Evolutionary conservation across 495 filamentous ascomycete genomes (phyloP).

Genomic region (Penicillium parvum): DNA sequence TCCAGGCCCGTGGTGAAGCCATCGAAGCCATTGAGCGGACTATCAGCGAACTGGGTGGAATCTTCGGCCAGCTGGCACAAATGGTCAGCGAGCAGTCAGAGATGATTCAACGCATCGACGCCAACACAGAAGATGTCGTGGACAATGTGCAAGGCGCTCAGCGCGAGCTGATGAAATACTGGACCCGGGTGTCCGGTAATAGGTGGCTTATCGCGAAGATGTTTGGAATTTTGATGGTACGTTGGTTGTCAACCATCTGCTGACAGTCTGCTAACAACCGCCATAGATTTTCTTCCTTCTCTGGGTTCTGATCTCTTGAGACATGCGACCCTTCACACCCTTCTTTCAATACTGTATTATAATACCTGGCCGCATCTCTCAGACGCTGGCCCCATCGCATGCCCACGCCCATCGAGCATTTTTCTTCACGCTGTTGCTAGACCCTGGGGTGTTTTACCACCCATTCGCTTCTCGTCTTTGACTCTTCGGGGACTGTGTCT

Average conservation of each 20-base stretch:
- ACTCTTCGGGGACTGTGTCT: slow-evolving; percentile 21
- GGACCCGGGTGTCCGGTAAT: slow-evolving; percentile 88
- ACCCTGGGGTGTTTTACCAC: slow-evolving; percentile 21
- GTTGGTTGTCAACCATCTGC: slow-evolving; percentile 11
- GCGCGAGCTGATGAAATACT: slow-evolving; percentile 90
- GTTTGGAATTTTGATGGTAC: slow-evolving; percentile 84
- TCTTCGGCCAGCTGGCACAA: slow-evolving; percentile 92
- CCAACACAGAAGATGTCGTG: slow-evolving; percentile 93
- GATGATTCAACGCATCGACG: slow-evolving; percentile 89
- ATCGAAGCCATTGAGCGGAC: slow-evolving; percentile 97
- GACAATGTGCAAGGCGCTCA: slow-evolving; percentile 97
- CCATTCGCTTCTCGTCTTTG: slow-evolving; percentile 14
- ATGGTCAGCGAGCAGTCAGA: slow-evolving; percentile 98
- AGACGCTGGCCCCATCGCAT: slow-evolving; percentile 17
- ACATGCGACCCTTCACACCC: slow-evolving; percentile 18
- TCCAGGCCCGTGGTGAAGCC: slow-evolving; percentile 88
- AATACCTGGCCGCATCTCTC: slow-evolving; percentile 21
- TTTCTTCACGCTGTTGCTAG: slow-evolving; percentile 18
- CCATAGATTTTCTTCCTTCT: slow-evolving; percentile 54
- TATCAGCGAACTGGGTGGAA: slow-evolving; percentile 88
- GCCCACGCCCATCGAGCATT: slow-evolving; percentile 13
- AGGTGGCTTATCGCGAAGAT: slow-evolving; percentile 97
- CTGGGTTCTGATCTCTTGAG: slow-evolving; percentile 56
- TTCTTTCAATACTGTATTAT: slow-evolving; percentile 36
- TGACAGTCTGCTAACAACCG: slow-evolving; percentile 13